Conservation (phyloP, 495 filamentous ascomycete species). For the Penicillium riverlandense region DNA sequence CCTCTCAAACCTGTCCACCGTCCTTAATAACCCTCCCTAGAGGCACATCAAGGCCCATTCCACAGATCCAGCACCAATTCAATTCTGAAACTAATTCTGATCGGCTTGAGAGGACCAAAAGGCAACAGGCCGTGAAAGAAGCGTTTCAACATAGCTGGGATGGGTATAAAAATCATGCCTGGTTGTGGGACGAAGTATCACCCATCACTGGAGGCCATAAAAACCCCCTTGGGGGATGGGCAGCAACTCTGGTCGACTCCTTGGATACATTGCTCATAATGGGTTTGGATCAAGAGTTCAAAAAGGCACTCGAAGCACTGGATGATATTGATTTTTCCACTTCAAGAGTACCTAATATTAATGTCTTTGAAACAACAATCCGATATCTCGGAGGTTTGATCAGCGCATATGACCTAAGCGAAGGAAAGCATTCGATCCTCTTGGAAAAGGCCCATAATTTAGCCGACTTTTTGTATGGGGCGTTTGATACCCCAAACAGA, state of each 20-base stretch:
- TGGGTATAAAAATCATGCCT: constrained; percentile 69
- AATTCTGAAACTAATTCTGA: constrained; percentile 29
- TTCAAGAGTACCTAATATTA: constrained; percentile 47
- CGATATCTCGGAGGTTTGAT: constrained; percentile 80
- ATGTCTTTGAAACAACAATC: constrained; percentile 87
- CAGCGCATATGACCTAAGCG: constrained; percentile 73
- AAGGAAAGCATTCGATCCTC: constrained; percentile 55
- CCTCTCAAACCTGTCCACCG: constrained; percentile 1
- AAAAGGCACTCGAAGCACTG: constrained; percentile 49
- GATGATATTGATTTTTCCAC: constrained; percentile 49
- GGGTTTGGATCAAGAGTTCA: constrained; percentile 52
- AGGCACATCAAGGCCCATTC: constrained; percentile 20
- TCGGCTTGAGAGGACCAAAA: constrained; percentile 31
- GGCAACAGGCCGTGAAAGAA: constrained; percentile 52
- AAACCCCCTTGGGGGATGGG: constrained; percentile 56
- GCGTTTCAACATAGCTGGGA: constrained; percentile 68
- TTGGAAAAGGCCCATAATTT: constrained; percentile 82
- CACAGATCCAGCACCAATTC: constrained; percentile 48
- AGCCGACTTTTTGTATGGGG: constrained; percentile 78
- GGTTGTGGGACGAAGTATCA: constrained; percentile 70
- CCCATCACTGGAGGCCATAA: constrained; percentile 51
- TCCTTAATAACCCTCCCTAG: not conserved
- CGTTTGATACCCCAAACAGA: constrained; percentile 92
- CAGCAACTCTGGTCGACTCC: constrained; percentile 51
- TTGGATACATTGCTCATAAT: constrained; percentile 60